Percentiles rank a stretch among this genome's conserved stretches.
phyloP scores from a whole-genome alignment of 2,329 filamentous ascomycete genomes.

The Torrubiellomyces zombiae region DNA sequence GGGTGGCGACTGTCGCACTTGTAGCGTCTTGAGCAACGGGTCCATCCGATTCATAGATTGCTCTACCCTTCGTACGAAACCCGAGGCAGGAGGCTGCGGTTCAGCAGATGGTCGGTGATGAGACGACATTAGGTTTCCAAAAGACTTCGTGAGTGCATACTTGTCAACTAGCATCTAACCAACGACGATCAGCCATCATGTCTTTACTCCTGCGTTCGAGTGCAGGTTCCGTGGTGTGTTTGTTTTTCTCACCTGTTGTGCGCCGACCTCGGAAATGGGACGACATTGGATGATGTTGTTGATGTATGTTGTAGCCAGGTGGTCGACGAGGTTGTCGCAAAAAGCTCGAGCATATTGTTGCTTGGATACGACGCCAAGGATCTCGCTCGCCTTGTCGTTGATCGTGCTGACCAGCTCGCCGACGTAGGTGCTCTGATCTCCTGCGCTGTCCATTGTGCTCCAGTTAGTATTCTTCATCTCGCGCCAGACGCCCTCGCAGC shows the following conservation, averaged over 20 bases:
- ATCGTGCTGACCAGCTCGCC: conserved; percentile 61
- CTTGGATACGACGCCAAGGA: conserved; percentile 65
- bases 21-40: conserved; percentile 85
- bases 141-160: conserved; percentile 70
- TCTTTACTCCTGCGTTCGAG: no score
- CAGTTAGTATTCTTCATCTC: conserved; percentile 96
- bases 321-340: conserved; percentile 88
- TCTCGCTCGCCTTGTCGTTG: conserved; percentile 55
- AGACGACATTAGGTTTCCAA: conserved; percentile 53
- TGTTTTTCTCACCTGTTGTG: conserved; percentile 74
- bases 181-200: no score
- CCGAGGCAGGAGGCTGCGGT: conserved; percentile 27
- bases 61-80: conserved; percentile 76
- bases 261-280: conserved; percentile 83
- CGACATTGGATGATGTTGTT: conserved; percentile 73
- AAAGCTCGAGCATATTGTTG: conserved; percentile 89
- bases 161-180: conserved; percentile 83
- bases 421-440: conserved; percentile 87
- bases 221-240: no score
- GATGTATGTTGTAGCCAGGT: conserved; percentile 64
- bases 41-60: conserved; percentile 75
- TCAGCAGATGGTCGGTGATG: conserved; percentile 30
- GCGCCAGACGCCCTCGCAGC: conserved; percentile 76
- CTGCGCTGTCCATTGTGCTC: conserved; percentile 83
- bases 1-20: conserved; percentile 78